These are phyloP conservation scores for Psilocybe sp. DNA, from an alignment of 768 basidiomycete genomes.

Conservation along the genomic window DNA sequence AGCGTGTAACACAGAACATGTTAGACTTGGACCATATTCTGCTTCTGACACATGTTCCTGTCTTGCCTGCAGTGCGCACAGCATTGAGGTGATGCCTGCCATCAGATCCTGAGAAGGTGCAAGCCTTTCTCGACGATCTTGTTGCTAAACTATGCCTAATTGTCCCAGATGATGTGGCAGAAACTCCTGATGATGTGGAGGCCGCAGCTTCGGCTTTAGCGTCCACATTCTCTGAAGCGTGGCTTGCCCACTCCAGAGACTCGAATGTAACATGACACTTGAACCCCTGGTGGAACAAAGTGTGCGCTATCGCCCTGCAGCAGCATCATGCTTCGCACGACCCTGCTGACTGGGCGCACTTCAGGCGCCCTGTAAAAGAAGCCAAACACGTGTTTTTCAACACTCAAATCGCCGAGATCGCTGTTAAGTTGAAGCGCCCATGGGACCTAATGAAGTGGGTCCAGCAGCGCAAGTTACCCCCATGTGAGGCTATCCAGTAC, in stretches of 20 bases:
- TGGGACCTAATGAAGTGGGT: constrained; percentile 20
- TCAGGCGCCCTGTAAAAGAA: not conserved
- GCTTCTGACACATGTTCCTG: not conserved
- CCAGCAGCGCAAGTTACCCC: constrained; percentile 9
- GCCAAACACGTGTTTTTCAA: constrained; percentile 15
- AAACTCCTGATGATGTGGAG: no score
- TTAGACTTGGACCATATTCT: not conserved
- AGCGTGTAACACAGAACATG: not conserved
- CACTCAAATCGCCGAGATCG: constrained; percentile 6
- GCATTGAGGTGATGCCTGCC: no score
- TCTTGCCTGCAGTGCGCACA: not conserved
- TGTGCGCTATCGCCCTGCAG: not conserved
- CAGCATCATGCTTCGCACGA: not conserved
- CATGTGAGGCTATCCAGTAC: no score
- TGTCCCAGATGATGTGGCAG: no score
- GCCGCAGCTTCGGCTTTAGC: no score
- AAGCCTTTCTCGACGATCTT: no score
- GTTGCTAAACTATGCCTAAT: no score
- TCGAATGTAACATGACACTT: not conserved
- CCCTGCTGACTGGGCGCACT: not conserved
- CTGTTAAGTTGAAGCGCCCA: constrained; percentile 9
- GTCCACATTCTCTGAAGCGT: no score
- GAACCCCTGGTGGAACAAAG: not conserved
- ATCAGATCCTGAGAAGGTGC: no score
- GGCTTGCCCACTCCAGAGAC: no score